phyloP scores from a whole-genome alignment of 768 basidiomycete genomes.

The Russula sp. region DNA sequence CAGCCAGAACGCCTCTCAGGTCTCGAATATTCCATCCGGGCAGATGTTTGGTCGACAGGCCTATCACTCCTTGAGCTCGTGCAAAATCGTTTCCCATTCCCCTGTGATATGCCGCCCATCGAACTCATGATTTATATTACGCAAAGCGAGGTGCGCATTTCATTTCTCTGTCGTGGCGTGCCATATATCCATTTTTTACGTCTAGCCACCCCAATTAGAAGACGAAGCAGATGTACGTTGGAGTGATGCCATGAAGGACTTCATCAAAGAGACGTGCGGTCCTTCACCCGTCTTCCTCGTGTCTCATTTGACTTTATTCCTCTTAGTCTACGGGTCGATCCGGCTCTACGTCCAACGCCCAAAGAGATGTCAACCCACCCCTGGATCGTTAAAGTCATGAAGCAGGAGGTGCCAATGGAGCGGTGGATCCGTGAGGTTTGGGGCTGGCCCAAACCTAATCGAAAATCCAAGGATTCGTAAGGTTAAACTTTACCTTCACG shows the following conservation, averaged over 20 bases:
- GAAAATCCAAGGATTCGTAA: conserved; percentile 35
- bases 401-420: conserved; percentile 83
- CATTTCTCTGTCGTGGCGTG: conserved; percentile 26
- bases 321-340: conserved; percentile 66
- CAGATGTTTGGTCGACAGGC: conserved; percentile 98
- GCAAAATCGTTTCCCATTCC: conserved; percentile 93
- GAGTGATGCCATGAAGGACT: conserved; percentile 87
- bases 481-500: conserved; percentile 21
- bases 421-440: conserved; percentile 85
- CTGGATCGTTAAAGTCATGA: conserved; percentile 76
- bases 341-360: conserved; percentile 69
- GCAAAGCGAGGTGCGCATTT: conserved; percentile 58
- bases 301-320: conserved; percentile 10
- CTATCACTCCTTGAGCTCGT: conserved; percentile 93
- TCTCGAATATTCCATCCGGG: conserved; percentile 86
- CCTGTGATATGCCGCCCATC: conserved; percentile 87
- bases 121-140: conserved; percentile 92
- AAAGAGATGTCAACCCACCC: conserved; percentile 79
- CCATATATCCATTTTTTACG: conserved; percentile 28
- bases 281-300: conserved; percentile 18
- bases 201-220: conserved; percentile 75
- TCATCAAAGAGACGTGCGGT: conserved; percentile 79
- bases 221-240: conserved; percentile 67
- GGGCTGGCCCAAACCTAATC: conserved; percentile 60
- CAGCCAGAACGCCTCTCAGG: conserved; percentile 95